Evolutionary conservation across 2,329 filamentous ascomycete genomes (phyloP).

Genomic region (Fusarium subtropicale): DNA sequence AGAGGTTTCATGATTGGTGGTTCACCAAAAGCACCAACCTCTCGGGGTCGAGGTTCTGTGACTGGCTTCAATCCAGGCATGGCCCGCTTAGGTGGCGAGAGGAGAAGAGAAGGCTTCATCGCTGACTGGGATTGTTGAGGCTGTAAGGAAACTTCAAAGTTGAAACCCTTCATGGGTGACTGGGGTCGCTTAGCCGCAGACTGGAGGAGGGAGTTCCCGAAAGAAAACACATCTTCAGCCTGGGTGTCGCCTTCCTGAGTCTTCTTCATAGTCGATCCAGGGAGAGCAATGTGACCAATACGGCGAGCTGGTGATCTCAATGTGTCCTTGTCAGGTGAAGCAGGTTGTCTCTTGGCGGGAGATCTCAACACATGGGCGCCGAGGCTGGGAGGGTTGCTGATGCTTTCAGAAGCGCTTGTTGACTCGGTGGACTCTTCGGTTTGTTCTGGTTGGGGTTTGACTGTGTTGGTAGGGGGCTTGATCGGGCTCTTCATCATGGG

Average conservation of each 20-base stretch:
- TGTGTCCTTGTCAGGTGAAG: slow-evolving; percentile 65
- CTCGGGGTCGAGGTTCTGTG: slow-evolving; percentile 44
- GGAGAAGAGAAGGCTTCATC: slow-evolving; percentile 59
- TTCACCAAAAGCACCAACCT: slow-evolving; percentile 39
- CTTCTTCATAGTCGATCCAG: slow-evolving; percentile 51
- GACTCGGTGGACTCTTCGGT: slow-evolving; percentile 38
- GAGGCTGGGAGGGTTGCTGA: slow-evolving; percentile 53
- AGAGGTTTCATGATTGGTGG: slow-evolving; percentile 55
- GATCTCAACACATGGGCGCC: slow-evolving; percentile 59
- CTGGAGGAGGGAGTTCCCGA: slow-evolving; percentile 60
- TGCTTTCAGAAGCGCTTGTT: slow-evolving; percentile 48
- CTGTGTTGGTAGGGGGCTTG: slow-evolving; percentile 56
- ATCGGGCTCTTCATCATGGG: slow-evolving; percentile 67
- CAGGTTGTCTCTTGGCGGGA: slow-evolving; percentile 66
- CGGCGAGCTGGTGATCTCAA: slow-evolving; percentile 68
- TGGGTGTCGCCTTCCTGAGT: slow-evolving; percentile 19
- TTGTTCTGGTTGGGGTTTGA: slow-evolving; percentile 21
- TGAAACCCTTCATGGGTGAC: slow-evolving; percentile 57
- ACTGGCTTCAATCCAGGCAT: slow-evolving; percentile 52
- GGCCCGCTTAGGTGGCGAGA: slow-evolving; percentile 64
- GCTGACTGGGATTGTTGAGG: slow-evolving; percentile 52
- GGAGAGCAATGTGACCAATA: slow-evolving; percentile 49
- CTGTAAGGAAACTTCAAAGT: slow-evolving; percentile 44
- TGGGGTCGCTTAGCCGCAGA: slow-evolving; percentile 65
- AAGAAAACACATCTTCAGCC: slow-evolving; percentile 47